These are phyloP conservation scores for Xylaria digitata DNA, from an alignment of 2,329 filamentous ascomycete species.

Conservation along the genomic window DNA sequence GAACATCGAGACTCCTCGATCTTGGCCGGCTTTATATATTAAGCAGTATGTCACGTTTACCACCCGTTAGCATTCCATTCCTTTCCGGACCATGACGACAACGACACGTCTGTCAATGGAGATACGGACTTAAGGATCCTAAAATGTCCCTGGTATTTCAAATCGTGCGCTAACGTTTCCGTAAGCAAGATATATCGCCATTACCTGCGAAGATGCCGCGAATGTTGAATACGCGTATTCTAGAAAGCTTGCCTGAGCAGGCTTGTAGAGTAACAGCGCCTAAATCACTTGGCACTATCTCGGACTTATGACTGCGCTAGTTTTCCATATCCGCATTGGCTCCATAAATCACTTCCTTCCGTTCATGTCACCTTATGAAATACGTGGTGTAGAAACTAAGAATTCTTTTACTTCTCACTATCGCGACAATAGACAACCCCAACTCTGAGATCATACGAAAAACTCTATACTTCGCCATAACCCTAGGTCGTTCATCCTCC, in stretches of 20 bases:
- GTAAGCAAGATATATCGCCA: neutral
- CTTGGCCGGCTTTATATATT: constrained; percentile 20
- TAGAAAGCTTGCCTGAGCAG: constrained; percentile 6
- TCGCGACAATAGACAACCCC: neutral
- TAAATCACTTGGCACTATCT: constrained; percentile 1
- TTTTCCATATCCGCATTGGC: constrained; percentile 6
- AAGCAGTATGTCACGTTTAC: neutral
- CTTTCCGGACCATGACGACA: neutral
- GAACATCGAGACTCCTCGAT: neutral
- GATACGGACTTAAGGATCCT: constrained; percentile 21
- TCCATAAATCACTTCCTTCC: neutral
- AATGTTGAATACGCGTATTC: constrained; percentile 29
- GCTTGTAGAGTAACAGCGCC: constrained; percentile 11
- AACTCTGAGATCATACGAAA: neutral
- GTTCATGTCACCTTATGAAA: neutral
- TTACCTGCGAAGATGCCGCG: neutral
- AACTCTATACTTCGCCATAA: too few species aligned
- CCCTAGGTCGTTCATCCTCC: too few species aligned
- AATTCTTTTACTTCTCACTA: neutral
- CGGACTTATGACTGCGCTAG: constrained; percentile 16
- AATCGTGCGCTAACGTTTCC: neutral
- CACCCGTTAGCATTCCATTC: neutral
- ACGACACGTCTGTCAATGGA: neutral
- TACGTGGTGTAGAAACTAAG: neutral
- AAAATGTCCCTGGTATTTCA: neutral